Evolutionary conservation across 2,329 filamentous ascomycete species (phyloP).

Genomic region (Xylaria sp.): DNA sequence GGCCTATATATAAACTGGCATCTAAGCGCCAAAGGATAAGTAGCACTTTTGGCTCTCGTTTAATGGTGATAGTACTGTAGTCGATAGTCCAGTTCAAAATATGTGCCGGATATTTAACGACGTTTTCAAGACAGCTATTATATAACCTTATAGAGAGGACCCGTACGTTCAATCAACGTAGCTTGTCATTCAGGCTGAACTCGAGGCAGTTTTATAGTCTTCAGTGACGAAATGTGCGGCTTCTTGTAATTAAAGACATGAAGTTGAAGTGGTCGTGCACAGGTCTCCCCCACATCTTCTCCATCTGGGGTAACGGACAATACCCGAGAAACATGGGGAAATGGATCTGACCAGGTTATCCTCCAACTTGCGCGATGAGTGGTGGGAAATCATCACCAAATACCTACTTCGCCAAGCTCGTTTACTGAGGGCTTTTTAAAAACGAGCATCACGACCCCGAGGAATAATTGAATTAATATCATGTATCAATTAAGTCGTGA

Average conservation of each 20-base stretch:
- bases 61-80: too few relatives aligned
- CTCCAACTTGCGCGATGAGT: conserved; percentile 18
- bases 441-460: background rate
- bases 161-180: background rate
- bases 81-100: background rate
- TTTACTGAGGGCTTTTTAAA: background rate
- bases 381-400: conserved; percentile 32
- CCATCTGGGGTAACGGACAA: background rate
- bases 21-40: too few relatives aligned
- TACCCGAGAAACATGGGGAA: background rate
- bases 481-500: background rate
- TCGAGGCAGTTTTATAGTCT: background rate
- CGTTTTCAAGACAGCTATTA: background rate
- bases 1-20: too few relatives aligned
- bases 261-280: background rate
- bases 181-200: background rate
- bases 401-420: conserved; percentile 26
- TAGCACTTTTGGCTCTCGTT: too few relatives aligned
- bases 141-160: background rate
- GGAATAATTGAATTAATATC: background rate
- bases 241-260: background rate
- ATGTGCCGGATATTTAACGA: background rate
- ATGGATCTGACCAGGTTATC: background rate
- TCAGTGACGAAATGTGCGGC: background rate
- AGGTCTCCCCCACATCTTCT: background rate